Evolutionary conservation across 2,329 filamentous ascomycete species (phyloP).

Genomic region (Colletotrichum sp.): DNA sequence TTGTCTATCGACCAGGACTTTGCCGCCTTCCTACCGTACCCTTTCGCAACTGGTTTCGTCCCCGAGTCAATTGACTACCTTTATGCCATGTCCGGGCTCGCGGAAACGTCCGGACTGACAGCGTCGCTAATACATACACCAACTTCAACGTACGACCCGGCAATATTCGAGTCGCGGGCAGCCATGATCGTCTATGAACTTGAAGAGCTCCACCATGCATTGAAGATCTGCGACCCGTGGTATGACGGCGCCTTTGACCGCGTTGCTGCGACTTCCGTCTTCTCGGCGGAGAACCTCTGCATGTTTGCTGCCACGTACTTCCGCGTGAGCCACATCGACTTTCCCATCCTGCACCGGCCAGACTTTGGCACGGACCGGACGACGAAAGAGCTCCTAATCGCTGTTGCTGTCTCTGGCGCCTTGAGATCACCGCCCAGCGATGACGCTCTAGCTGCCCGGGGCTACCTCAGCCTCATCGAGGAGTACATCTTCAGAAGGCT

Average conservation of each 20-base stretch:
- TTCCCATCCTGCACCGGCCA: slow-evolving; percentile 30
- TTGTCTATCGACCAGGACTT: slow-evolving; percentile 8
- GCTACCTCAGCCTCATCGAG: slow-evolving; percentile 18
- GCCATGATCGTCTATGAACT: neutral
- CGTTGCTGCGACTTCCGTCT: slow-evolving; percentile 18
- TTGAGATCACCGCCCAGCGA: slow-evolving; percentile 22
- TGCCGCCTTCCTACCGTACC: neutral
- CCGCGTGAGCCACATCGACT: slow-evolving; percentile 28
- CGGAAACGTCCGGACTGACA: neutral
- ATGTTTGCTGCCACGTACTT: slow-evolving; percentile 27
- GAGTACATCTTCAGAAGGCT: slow-evolving; percentile 24
- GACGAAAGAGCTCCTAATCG: slow-evolving; percentile 18
- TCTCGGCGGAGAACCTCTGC: slow-evolving; percentile 24
- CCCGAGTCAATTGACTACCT: neutral
- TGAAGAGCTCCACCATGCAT: neutral
- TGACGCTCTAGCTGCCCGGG: slow-evolving; percentile 16
- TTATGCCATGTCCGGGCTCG: neutral
- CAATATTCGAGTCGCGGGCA: neutral
- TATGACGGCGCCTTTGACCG: slow-evolving; percentile 19
- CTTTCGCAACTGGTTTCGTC: neutral
- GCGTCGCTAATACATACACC: neutral
- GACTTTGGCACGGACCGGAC: slow-evolving; percentile 23
- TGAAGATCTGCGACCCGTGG: slow-evolving; percentile 15
- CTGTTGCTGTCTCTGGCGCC: slow-evolving; percentile 22
- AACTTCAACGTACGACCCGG: neutral